A percentile compares a stretch with the other conserved stretches of the same genome.
Evolutionary conservation across 345 rosid genomes (phyloP).

Genomic region (Citrus sinensis): DVS_A1.0 CM039164.1:13754001-13754500

Average conservation of each 20-base stretch:
- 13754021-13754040: conserved; percentile 78
- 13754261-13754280: neutral
- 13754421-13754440: neutral
- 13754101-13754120: conserved; percentile 79
- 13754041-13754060: conserved; percentile 90
- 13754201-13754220: neutral
- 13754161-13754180: conserved; percentile 69
- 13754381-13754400: neutral
- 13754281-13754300: neutral
- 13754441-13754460: neutral
- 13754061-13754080: conserved; percentile 92
- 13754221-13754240: neutral
- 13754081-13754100: conserved; percentile 88
- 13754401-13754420: neutral
- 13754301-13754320: neutral
- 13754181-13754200: conserved; percentile 35
- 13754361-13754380: neutral
- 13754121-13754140: conserved; percentile 89
- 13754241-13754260: neutral
- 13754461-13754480: conserved; percentile 1
- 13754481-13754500: conserved; percentile 77
- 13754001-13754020: conserved; percentile 5
- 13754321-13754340: neutral
- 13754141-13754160: conserved; percentile 81
- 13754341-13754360: neutral